These are phyloP conservation scores for Ceratocystiopsis sp. DNA, from an alignment of 2,329 filamentous ascomycete genomes.

Conservation along the genomic window DNA sequence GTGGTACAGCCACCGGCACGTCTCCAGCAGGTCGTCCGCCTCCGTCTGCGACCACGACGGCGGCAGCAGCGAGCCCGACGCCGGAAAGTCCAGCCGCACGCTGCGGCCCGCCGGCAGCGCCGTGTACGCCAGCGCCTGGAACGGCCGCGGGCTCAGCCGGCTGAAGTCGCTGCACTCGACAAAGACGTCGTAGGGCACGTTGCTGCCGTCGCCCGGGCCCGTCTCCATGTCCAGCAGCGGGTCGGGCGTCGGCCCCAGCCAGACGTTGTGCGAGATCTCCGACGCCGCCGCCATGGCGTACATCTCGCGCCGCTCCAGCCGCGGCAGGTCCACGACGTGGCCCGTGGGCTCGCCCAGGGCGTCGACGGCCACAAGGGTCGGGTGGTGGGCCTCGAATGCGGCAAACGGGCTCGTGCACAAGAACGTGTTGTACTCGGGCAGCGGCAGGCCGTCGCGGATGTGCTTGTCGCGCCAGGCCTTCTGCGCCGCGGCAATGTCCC, in stretches of 20 bases:
- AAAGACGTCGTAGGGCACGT: slow-evolving; percentile 55
- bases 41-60: slow-evolving; percentile 72
- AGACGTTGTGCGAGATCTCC: slow-evolving; percentile 80
- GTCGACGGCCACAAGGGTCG: slow-evolving; percentile 59
- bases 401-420: slow-evolving; percentile 46
- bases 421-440: slow-evolving; percentile 72
- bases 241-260: slow-evolving; percentile 75
- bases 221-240: slow-evolving; percentile 37
- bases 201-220: too few species aligned
- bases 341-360: slow-evolving; percentile 55
- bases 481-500: slow-evolving; percentile 60
- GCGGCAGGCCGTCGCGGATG: slow-evolving; percentile 32
- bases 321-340: slow-evolving; percentile 71
- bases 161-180: slow-evolving; percentile 84
- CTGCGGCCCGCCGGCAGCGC: slow-evolving; percentile 24
- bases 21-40: slow-evolving; percentile 68
- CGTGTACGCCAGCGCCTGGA: slow-evolving; percentile 46
- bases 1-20: slow-evolving; percentile 79
- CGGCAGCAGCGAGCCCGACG: slow-evolving; percentile 80
- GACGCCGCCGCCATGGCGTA: slow-evolving; percentile 79
- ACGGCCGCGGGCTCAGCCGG: slow-evolving; percentile 49
- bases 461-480: slow-evolving; percentile 53
- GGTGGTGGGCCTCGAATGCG: slow-evolving; percentile 53
- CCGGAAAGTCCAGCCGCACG: slow-evolving; percentile 59
- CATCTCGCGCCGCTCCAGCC: slow-evolving; percentile 84